These are phyloP conservation scores for Myochromella boudieri DNA, from an alignment of 768 basidiomycete species.

Conservation along the genomic window DNA sequence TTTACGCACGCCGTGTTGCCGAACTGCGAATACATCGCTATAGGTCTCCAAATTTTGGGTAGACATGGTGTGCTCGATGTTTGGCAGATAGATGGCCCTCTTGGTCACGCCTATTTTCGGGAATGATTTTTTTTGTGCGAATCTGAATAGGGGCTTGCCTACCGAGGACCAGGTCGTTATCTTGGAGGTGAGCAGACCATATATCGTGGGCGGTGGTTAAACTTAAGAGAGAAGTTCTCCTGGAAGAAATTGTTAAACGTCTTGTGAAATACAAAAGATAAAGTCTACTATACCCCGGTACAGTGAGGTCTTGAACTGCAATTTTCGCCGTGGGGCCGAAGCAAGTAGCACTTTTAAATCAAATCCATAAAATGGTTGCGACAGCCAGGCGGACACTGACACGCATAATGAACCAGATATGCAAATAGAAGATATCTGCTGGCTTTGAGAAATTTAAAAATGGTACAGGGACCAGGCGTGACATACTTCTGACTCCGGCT, in stretches of 20 bases:
- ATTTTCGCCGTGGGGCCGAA: constrained; percentile 54
- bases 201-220: constrained; percentile 50
- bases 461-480: not conserved
- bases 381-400: constrained; percentile 34
- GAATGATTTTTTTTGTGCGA: not conserved
- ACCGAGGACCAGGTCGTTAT: constrained; percentile 55
- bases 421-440: constrained; percentile 52
- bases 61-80: constrained; percentile 40
- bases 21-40: constrained; percentile 66
- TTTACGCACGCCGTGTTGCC: constrained; percentile 47
- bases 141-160: constrained; percentile 4
- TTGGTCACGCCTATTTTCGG: constrained; percentile 46
- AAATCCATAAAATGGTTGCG: not conserved
- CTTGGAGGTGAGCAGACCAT: constrained; percentile 52
- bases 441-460: not conserved
- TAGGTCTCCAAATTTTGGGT: constrained; percentile 45
- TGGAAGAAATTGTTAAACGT: constrained; percentile 19
- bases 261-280: constrained; percentile 1
- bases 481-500: constrained; percentile 35
- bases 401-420: constrained; percentile 46
- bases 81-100: constrained; percentile 50
- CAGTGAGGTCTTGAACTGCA: constrained; percentile 42
- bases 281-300: constrained; percentile 32
- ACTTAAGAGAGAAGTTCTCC: constrained; percentile 35
- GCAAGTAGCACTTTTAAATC: constrained; percentile 48